These are phyloP conservation scores for Melampsora larici-populina DNA, from an alignment of 1,284 basidiomycete species.

Conservation along the genomic window DNA sequence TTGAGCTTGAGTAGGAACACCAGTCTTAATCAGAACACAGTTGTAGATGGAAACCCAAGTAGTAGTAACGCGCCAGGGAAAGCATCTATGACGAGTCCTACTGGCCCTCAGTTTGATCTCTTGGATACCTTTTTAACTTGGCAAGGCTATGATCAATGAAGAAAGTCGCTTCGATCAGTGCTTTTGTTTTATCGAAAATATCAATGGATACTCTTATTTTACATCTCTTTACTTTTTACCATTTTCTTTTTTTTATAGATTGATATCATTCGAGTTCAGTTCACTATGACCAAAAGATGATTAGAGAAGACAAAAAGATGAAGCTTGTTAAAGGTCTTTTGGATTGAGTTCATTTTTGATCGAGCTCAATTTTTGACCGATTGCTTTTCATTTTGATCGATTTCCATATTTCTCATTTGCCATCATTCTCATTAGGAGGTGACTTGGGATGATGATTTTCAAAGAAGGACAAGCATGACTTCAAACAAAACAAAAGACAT, in stretches of 20 bases:
- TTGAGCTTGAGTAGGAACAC: neutral
- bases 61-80: neutral
- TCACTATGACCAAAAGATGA: too few species aligned
- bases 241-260: neutral
- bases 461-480: too few species aligned
- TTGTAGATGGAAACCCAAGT: neutral
- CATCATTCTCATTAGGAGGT: too few species aligned
- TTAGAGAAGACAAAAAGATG: too few species aligned
- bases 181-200: neutral
- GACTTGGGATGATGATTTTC: too few species aligned
- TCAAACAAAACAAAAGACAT: too few species aligned
- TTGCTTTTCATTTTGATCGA: too few species aligned
- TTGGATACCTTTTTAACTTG: slow-evolving; percentile 39
- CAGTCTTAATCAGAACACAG: neutral
- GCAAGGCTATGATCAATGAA: slow-evolving; percentile 10
- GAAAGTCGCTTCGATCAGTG: neutral
- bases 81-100: slow-evolving; percentile 23
- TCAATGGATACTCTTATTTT: neutral
- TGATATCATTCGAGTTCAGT: too few species aligned
- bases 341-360: too few species aligned
- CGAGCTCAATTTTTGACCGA: too few species aligned
- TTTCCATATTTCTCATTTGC: too few species aligned
- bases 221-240: neutral
- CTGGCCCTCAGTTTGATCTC: slow-evolving; percentile 29
- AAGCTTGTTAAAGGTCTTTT: too few species aligned